Evolutionary conservation across 148 eudicot genomes (phyloP).

Genomic region (Vaccinium myrtillus): DNA sequence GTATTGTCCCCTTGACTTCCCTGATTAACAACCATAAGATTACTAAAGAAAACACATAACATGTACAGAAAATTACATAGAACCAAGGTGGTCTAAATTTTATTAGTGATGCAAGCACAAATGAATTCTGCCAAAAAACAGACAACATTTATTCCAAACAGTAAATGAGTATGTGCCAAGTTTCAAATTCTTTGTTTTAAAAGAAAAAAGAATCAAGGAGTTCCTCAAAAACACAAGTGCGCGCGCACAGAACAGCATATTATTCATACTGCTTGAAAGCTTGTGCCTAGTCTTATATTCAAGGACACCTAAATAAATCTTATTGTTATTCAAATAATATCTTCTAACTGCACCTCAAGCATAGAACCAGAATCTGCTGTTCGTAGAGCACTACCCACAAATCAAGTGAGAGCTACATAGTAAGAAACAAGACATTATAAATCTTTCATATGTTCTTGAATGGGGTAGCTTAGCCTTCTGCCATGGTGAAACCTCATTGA

Average conservation of each 20-base stretch:
- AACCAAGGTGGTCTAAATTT: neutral
- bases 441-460: neutral
- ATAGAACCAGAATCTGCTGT: neutral
- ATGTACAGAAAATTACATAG: neutral
- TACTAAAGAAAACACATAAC: neutral
- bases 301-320: neutral
- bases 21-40: constrained; percentile 32
- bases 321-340: neutral
- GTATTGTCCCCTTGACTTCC: constrained; percentile 33
- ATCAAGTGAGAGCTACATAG: no score
- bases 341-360: neutral
- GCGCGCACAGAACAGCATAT: neutral
- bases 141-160: neutral
- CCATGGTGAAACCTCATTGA: neutral
- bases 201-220: neutral
- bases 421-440: neutral
- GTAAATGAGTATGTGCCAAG: neutral
- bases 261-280: neutral
- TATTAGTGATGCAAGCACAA: neutral
- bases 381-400: neutral
- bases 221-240: neutral
- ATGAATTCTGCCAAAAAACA: neutral
- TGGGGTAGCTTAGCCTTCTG: neutral
- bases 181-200: neutral
- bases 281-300: neutral